A percentile compares a stretch with the other conserved stretches of the same genome.
These are phyloP conservation scores for Phytophthora pseudosyringae DNA, from an alignment of 352 stramenopile species.

Conservation along the genomic window DNA sequence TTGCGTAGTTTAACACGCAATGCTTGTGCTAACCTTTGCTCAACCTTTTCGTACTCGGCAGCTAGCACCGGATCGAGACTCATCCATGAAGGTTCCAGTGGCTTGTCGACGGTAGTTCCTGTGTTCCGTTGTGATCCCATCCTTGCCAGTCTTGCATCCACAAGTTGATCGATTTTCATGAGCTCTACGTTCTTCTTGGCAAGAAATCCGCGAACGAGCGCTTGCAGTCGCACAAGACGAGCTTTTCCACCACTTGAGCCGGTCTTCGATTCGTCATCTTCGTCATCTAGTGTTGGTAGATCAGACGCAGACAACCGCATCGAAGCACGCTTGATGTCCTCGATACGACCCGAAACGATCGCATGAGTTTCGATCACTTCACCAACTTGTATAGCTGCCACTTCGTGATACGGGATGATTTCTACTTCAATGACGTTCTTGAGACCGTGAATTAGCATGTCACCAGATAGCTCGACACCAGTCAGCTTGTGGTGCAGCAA, in stretches of 20 bases:
- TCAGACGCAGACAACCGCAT: constrained; percentile 26
- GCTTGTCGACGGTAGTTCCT: background rate
- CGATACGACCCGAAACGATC: constrained; percentile 33
- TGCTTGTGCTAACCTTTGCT: constrained; percentile 21
- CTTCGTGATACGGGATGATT: constrained; percentile 38
- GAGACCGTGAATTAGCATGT: constrained; percentile 30
- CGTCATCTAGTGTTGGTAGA: constrained; percentile 2
- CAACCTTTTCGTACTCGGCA: constrained; percentile 26
- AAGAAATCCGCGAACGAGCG: constrained; percentile 53
- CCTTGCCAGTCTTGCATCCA: constrained; percentile 51
- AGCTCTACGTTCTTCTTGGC: constrained; percentile 44
- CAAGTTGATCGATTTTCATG: constrained; percentile 59
- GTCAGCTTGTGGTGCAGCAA: constrained; percentile 35
- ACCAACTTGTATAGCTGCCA: constrained; percentile 32
- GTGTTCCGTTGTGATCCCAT: constrained; percentile 18
- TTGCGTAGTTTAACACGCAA: constrained; percentile 28
- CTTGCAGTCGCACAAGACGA: constrained; percentile 49
- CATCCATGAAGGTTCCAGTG: constrained; percentile 29
- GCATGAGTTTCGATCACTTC: constrained; percentile 48
- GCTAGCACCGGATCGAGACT: constrained; percentile 24
- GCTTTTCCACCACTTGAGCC: background rate
- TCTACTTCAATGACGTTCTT: constrained; percentile 38
- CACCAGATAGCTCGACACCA: constrained; percentile 30
- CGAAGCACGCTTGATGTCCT: constrained; percentile 43
- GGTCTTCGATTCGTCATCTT: constrained; percentile 9